Conservation (phyloP, 116 monocot species). For the Cymodocea nodosa region DNA sequence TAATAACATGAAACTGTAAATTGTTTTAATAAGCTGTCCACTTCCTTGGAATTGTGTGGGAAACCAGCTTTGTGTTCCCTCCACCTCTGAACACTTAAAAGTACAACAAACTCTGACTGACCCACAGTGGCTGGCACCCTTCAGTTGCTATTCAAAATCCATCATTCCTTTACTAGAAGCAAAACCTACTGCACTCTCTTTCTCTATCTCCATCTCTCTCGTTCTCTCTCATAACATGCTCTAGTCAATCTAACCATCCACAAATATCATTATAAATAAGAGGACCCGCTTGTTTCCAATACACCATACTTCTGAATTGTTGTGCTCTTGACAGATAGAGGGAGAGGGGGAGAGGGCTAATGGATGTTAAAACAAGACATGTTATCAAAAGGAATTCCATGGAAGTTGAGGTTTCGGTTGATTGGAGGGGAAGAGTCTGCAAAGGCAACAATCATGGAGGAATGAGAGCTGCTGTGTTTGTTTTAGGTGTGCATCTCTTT, state of each 20-base stretch:
- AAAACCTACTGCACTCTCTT: background rate
- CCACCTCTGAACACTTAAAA: constrained; percentile 24
- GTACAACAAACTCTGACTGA: constrained; percentile 38
- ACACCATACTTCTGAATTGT: background rate
- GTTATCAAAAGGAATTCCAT: constrained; percentile 31
- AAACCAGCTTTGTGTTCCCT: constrained; percentile 17
- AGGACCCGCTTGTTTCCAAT: background rate
- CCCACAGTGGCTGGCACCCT: constrained; percentile 40
- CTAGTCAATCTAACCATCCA: background rate
- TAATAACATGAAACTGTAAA: background rate
- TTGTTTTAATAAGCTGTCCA: constrained; percentile 5
- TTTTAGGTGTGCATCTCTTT: constrained; percentile 38
- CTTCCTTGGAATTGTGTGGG: constrained; percentile 13
- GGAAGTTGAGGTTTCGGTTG: constrained; percentile 48
- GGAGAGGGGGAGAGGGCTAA: constrained; percentile 6
- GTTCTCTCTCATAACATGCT: constrained; percentile 3
- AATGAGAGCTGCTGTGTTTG: constrained; percentile 81
- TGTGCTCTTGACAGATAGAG: background rate
- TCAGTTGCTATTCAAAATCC: constrained; percentile 9
- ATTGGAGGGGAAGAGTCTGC: constrained; percentile 84
- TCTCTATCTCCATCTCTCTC: constrained; percentile 3
- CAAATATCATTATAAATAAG: constrained; percentile 20
- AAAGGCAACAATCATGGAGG: constrained; percentile 71
- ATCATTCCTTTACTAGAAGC: constrained; percentile 6
- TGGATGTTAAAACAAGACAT: constrained; percentile 34